Base-by-base conservation (phyloP, 495 filamentous ascomycete genomes). In the Clohesyomyces aquaticus region DNA sequence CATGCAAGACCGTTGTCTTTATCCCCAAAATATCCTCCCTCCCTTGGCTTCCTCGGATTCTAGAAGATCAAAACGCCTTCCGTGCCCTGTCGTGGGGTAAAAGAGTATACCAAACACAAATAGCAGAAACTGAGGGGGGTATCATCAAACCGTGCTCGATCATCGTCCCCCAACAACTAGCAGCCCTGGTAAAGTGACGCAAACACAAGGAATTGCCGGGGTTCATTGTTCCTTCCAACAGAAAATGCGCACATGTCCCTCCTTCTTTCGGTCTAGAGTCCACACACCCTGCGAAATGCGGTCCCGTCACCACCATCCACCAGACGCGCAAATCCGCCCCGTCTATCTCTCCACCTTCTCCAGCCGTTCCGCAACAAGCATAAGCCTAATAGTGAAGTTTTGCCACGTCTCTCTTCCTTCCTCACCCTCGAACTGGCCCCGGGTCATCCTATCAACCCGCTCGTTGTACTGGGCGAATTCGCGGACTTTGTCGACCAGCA, bases 381-480 rank as follows among this genome's bases (percentile, higher is more conserved):
- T 80, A 21, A 95, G 78, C 26, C 86, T 81, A 48, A 75, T 75
- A 46, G 83, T 81, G 71, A 89, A 86, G 26, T 77, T 82, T 59
- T 72, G 78, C 66, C 78, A 72, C 14, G 75, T 71, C 27, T 80
- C 77, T 41, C 76, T 75, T 12, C 82, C 80, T 12, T 76, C 74
- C 42, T 81, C 80, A n/a, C 69, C 80, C 42, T 69, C 72, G 50
- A 76, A 71, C 14, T 64, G 38, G 21, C 32, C 32, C 14, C 16
- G 46, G 6, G 69, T 78, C 57, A 81, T 73, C 19, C 49, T 50
- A 63, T 95, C 93, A 41, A 92, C 89, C 67, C 85, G 85, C 69
- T 83, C 81, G 71, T 96, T 83, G 73, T 91, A 86, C 38, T 80
- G 78, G 61, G 95, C 81, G 62, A 98, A 98, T 69, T 96, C 91